These are phyloP conservation scores for Pyricularia sp. DNA, from an alignment of 2,329 filamentous ascomycete genomes.

Conservation along the genomic window DNA sequence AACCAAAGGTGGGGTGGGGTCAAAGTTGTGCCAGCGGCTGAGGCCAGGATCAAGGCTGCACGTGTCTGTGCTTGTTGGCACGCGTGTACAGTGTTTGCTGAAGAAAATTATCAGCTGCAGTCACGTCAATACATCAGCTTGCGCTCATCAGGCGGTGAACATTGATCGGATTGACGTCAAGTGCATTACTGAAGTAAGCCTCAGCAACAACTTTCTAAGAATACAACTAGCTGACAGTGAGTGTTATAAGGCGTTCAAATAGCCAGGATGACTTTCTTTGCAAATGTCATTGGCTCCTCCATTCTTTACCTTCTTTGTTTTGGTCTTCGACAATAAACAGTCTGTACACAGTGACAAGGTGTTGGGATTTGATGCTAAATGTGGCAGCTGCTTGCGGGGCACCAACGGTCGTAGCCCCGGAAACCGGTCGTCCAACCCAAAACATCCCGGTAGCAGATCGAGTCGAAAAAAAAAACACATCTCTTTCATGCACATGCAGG, in stretches of 20 bases:
- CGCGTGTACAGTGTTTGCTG: not conserved
- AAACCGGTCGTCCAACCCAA: not conserved
- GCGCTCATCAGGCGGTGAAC: not conserved
- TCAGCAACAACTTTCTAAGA: not conserved
- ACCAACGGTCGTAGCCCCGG: not conserved
- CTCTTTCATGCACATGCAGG: not conserved
- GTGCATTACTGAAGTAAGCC: not conserved
- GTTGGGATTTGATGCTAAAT: not conserved
- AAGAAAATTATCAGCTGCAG: not conserved
- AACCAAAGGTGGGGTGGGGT: not conserved
- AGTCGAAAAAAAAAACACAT: not conserved
- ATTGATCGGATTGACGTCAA: not conserved
- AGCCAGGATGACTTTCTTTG: not conserved
- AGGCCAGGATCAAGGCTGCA: not conserved
- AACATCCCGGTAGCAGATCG: not conserved
- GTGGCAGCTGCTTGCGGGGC: not conserved
- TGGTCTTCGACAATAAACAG: not conserved
- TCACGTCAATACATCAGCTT: not conserved
- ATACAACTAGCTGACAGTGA: not conserved
- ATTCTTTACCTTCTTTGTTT: not conserved
- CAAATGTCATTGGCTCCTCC: not conserved
- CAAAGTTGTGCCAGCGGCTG: not conserved
- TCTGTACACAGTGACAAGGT: not conserved
- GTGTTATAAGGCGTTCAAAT: not conserved
- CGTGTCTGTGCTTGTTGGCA: not conserved